phyloP scores from a whole-genome alignment of 192 early-diverging fungal genomes.

The Funneliformis geosporum region DNA sequence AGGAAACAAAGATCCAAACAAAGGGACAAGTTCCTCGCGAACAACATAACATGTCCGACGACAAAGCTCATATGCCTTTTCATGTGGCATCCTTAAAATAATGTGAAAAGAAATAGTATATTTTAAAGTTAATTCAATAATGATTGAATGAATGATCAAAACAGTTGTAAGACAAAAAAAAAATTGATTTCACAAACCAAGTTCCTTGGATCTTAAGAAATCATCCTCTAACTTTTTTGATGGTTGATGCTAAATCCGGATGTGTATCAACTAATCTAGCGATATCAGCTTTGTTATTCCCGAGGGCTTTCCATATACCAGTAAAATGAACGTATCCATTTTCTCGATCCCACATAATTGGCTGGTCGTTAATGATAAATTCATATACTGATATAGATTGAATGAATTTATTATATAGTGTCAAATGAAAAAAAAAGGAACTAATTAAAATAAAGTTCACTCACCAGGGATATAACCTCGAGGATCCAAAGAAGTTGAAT shows the following conservation, averaged over 20 bases:
- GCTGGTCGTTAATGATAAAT: constrained; percentile 56
- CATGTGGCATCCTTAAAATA: constrained; percentile 47
- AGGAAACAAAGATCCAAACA: constrained; percentile 43
- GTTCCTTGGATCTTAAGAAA: constrained; percentile 64
- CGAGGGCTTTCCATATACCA: constrained; percentile 62
- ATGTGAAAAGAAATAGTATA: not conserved
- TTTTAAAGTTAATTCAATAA: not conserved
- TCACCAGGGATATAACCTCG: constrained; percentile 64
- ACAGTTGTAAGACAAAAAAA: not conserved
- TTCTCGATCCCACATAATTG: constrained; percentile 68
- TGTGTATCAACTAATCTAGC: constrained; percentile 64
- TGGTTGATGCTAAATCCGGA: constrained; percentile 51
- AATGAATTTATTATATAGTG: not conserved
- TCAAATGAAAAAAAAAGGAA: not conserved
- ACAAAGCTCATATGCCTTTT: constrained; percentile 43
- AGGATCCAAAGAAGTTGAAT: constrained; percentile 62
- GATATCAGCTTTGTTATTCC: constrained; percentile 61
- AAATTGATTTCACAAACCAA: constrained; percentile 45
- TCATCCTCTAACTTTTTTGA: constrained; percentile 61
- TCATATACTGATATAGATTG: constrained; percentile 50
- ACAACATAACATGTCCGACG: constrained; percentile 42
- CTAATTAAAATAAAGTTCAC: not conserved
- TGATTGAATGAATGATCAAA: not conserved
- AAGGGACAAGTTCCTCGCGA: constrained; percentile 42
- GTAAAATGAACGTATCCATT: constrained; percentile 62